These are phyloP conservation scores for Achaetomium macrosporum DNA, from an alignment of 2,329 filamentous ascomycete species.

Conservation along the genomic window DNA sequence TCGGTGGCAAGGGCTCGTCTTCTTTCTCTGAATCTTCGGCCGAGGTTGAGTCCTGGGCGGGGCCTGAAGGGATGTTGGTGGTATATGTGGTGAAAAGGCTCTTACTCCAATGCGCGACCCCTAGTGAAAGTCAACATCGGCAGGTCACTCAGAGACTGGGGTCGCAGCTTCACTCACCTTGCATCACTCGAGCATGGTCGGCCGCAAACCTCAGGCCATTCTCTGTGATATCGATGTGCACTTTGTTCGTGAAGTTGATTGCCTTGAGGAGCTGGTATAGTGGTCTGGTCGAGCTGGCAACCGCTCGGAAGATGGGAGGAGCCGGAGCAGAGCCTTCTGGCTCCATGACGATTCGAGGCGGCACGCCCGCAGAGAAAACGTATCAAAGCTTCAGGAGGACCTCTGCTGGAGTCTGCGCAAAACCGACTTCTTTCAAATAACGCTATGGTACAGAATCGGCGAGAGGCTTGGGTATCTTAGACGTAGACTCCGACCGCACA, in stretches of 20 bases:
- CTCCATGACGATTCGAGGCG: constrained; percentile 15
- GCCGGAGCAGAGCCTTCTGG: constrained; percentile 16
- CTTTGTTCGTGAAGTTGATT: constrained; percentile 54
- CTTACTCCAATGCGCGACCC: constrained; percentile 79
- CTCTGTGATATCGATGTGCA: constrained; percentile 67
- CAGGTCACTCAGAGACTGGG: background rate
- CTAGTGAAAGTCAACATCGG: constrained; percentile 37
- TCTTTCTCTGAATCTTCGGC: constrained; percentile 33
- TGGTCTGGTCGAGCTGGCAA: constrained; percentile 71
- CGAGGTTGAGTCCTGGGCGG: background rate
- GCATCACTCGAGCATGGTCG: constrained; percentile 84
- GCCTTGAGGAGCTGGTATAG: constrained; percentile 58
- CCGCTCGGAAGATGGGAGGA: constrained; percentile 62
- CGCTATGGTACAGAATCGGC: constrained; percentile 33
- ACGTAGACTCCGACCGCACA: constrained; percentile 98
- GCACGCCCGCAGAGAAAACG: constrained; percentile 4
- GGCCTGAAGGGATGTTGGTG: constrained; percentile 47
- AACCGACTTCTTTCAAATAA: constrained; percentile 23
- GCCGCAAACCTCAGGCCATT: constrained; percentile 83
- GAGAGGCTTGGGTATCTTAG: constrained; percentile 49
- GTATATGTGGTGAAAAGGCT: constrained; percentile 81
- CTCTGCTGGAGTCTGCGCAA: constrained; percentile 7
- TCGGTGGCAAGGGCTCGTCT: constrained; percentile 45
- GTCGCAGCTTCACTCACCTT: constrained; percentile 53
- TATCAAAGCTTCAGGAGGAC: constrained; percentile 6